phyloP scores from a whole-genome alignment of 805 yeast genomes.

The Wilhelminamyces savonicus region DNA sequence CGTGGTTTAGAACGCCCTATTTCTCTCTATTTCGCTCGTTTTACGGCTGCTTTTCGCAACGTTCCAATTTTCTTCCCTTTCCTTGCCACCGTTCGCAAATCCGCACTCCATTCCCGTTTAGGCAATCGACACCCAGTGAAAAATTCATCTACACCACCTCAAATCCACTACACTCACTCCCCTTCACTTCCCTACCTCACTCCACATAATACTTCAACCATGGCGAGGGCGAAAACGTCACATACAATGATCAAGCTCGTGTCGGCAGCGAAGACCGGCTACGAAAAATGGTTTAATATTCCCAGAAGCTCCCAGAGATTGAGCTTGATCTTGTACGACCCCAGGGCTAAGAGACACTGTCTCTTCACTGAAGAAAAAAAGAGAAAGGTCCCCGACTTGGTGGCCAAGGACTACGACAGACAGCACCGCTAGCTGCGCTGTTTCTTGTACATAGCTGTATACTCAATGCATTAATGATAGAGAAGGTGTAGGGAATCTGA shows the following conservation, averaged over 20 bases:
- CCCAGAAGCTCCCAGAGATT: conserved; percentile 79
- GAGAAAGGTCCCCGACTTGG: conserved; percentile 60
- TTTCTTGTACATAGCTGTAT: conserved; percentile 1
- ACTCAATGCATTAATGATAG: conserved; percentile 1
- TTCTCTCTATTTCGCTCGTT: too few relatives aligned
- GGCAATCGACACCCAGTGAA: too few relatives aligned
- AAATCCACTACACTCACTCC: too few relatives aligned
- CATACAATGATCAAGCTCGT: conserved; percentile 78
- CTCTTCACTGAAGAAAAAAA: conserved; percentile 83
- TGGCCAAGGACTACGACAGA: conserved; percentile 30
- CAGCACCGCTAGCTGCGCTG: conserved; percentile 4
- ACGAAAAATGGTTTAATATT: conserved; percentile 68
- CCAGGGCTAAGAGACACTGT: conserved; percentile 77
- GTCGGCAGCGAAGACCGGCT: conserved; percentile 90
- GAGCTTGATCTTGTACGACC: conserved; percentile 49
- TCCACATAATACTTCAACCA: conserved; percentile 3
- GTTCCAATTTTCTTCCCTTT: too few relatives aligned
- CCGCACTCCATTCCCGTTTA: too few relatives aligned
- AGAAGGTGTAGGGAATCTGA: too few relatives aligned
- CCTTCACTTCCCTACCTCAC: too few relatives aligned
- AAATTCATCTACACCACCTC: too few relatives aligned
- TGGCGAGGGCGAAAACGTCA: conserved; percentile 57
- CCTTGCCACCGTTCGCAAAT: too few relatives aligned
- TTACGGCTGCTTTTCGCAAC: too few relatives aligned
- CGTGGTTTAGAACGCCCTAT: too few relatives aligned